Evolutionary conservation across 2,329 filamentous ascomycete species (phyloP).

Genomic region (Sphaerulina musiva): DNA sequence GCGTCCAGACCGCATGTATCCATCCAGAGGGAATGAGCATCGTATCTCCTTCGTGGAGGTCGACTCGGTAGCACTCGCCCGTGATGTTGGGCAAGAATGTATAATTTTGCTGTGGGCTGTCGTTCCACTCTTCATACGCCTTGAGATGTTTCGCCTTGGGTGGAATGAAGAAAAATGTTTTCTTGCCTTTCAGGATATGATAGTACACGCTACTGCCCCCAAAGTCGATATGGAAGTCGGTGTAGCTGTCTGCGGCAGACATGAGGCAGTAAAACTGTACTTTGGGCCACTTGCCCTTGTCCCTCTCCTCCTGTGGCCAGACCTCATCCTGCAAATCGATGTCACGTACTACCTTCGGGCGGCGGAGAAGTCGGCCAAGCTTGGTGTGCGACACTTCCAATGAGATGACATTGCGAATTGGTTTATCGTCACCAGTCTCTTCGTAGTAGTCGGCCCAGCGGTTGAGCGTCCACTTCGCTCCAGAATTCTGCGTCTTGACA

Average conservation of each 20-base stretch:
- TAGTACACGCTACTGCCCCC: conserved; percentile 65
- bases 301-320: conserved; percentile 49
- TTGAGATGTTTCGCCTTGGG: conserved; percentile 62
- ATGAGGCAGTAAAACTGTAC: conserved; percentile 65
- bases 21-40: conserved; percentile 66
- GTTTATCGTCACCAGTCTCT: conserved; percentile 52
- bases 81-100: conserved; percentile 59
- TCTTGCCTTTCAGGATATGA: conserved; percentile 61
- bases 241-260: conserved; percentile 65
- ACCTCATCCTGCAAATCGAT: conserved; percentile 52
- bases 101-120: conserved; percentile 58
- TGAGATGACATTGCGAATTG: conserved; percentile 63
- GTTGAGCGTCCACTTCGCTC: conserved; percentile 58
- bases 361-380: conserved; percentile 55
- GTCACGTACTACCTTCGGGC: conserved; percentile 60
- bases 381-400: conserved; percentile 60
- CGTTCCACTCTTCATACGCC: conserved; percentile 66
- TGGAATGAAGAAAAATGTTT: conserved; percentile 66
- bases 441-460: conserved; percentile 65
- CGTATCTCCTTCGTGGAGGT: conserved; percentile 60
- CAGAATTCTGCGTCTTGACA: conserved; percentile 62
- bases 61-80: conserved; percentile 61
- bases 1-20: conserved; percentile 68
- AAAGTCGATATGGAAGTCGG: conserved; percentile 67
- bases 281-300: conserved; percentile 53